Evolutionary conservation across 441 rosid genomes (phyloP), one percentile per base, ranked within the genome.

Genomic region (Omphalea diandra): DNA sequence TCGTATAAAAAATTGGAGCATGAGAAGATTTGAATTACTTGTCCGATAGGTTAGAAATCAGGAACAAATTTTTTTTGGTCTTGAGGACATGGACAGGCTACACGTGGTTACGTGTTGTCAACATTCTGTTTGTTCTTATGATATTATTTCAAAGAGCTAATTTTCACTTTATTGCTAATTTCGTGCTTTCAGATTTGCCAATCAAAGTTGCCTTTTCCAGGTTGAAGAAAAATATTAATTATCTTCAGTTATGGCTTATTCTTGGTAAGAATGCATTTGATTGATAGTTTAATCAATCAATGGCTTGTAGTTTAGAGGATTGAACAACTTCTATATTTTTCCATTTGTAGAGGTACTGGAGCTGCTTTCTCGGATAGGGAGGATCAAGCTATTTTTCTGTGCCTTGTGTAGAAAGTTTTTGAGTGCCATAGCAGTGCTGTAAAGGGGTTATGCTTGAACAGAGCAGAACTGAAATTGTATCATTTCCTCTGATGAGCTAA

Each of bases 201-300:
- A 60, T 79, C 40, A 64, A 67, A 64, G 72, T 71, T 46, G 52
- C 75, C 6, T 69, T 77, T 55, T 75, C 82, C 52, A 83, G 79
- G 69, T 69, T 87, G 24, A 84, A 65, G 53, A 74, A 77, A 50
- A 76, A 55, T 24, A 32, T 72, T 59, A 78, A 77, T 40, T 89
- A 86, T 79, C 73, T 89, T 64, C 85, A 76, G 27, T 52, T 90
- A 46, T 83, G 84, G 62, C 75, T 88, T 64, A 68, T 81, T 80
- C 81, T 91, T 0, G 90, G 97, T 93, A 84, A 83, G 82, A 41
- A 47, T 50, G 76, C 62, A n/a, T n/a, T 57, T 67, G n/a, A n/a
- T 65, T 22, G 49, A 60, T 52, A 53, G 10, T 53, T 65, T 17
- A 14, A 29, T 58, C 38, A 41, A 61, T 35, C 22, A 52, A n/a